Conservation (phyloP, 345 rosid species). For the Aegle marmelos region DNA sequence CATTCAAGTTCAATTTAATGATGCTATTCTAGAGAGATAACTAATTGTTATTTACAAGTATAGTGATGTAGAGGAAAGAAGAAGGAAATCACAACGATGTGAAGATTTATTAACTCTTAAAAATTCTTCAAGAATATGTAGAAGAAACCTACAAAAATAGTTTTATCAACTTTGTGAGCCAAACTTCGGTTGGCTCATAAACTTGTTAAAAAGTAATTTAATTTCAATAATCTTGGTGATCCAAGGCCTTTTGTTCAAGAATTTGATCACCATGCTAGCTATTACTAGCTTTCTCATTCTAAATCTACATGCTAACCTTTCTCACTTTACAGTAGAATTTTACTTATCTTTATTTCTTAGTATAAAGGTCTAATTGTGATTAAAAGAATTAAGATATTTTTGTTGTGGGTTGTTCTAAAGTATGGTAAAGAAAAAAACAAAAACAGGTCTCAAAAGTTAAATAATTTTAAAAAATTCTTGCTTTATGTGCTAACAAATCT, state of each 20-base stretch:
- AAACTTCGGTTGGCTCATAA: no score
- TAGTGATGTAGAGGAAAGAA: no score
- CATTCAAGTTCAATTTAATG: no score
- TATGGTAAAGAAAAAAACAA: not conserved
- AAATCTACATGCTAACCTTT: slow-evolving; percentile 55
- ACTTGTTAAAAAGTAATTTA: slow-evolving; percentile 41
- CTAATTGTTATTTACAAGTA: not conserved
- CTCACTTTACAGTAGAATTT: not conserved
- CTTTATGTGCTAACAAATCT: not conserved
- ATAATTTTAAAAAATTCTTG: not conserved
- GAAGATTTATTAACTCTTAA: not conserved
- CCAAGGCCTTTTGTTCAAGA: slow-evolving; percentile 51
- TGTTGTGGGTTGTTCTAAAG: not conserved
- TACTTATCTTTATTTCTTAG: not conserved
- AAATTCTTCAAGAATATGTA: not conserved
- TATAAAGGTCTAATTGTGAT: not conserved
- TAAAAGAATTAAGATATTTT: not conserved
- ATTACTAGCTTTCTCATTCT: slow-evolving; percentile 61
- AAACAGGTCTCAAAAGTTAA: not conserved
- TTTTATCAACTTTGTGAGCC: not conserved
- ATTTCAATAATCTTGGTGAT: slow-evolving; percentile 22
- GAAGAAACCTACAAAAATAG: slow-evolving; percentile 4
- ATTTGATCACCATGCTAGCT: slow-evolving; percentile 79
- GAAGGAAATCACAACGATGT: not conserved
- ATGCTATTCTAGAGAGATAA: not conserved